A percentile compares a stretch with the other conserved stretches of the same genome.
These are phyloP conservation scores for Candida railenensis DNA, from an alignment of 805 yeast species.

Conservation along the genomic window DNA sequence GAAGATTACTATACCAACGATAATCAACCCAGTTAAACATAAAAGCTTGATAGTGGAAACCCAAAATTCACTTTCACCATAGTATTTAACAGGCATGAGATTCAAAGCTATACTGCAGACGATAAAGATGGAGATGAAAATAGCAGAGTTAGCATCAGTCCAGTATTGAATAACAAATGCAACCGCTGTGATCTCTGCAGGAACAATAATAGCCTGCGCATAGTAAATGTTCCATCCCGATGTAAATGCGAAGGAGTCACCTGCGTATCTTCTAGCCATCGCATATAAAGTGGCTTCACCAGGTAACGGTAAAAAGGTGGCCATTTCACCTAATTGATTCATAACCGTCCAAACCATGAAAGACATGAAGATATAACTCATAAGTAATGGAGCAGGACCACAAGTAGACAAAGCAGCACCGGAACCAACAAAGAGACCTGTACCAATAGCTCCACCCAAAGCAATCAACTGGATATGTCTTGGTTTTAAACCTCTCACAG, in stretches of 20 bases:
- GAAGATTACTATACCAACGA: constrained; percentile 32
- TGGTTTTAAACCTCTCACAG: constrained; percentile 23
- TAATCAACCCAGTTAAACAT: constrained; percentile 31
- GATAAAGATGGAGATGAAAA: constrained; percentile 28
- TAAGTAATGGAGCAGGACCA: constrained; percentile 34
- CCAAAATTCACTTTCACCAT: constrained; percentile 46
- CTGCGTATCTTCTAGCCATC: constrained; percentile 37
- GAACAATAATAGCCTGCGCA: constrained; percentile 32
- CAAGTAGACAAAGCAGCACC: constrained; percentile 27
- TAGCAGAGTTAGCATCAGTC: constrained; percentile 31
- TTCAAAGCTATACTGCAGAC: constrained; percentile 28
- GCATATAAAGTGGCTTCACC: constrained; percentile 34
- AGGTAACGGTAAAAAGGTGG: constrained; percentile 33
- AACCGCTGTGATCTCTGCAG: constrained; percentile 32
- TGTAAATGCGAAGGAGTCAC: constrained; percentile 33
- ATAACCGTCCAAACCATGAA: constrained; percentile 33
- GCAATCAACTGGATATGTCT: constrained; percentile 36
- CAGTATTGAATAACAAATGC: constrained; percentile 29
- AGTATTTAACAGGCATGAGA: constrained; percentile 30
- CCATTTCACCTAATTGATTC: constrained; percentile 39
- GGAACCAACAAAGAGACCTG: constrained; percentile 35
- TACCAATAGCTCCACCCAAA: constrained; percentile 35
- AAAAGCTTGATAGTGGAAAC: constrained; percentile 33
- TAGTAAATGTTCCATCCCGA: constrained; percentile 22
- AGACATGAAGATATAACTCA: constrained; percentile 31